These are phyloP conservation scores for Phytopythium mirpurense DNA, from an alignment of 352 stramenopile genomes.

Conservation along the genomic window DNA sequence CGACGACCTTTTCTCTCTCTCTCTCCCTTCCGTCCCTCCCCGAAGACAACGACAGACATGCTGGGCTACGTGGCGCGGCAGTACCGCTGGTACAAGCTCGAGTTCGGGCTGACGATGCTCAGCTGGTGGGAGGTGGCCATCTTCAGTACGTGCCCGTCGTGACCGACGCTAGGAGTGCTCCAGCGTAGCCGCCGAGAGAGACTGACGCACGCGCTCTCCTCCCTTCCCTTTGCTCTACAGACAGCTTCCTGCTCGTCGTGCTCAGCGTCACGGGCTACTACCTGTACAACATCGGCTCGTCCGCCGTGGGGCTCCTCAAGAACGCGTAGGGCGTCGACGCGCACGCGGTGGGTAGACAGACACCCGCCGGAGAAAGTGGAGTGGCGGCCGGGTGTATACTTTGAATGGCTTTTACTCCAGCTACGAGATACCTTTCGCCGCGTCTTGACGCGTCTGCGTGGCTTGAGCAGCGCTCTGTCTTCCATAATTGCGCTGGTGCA, in stretches of 20 bases:
- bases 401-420: background rate
- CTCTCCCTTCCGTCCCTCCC: background rate
- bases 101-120: conserved; percentile 83
- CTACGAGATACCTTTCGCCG: background rate
- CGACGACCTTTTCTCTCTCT: background rate
- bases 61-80: conserved; percentile 53
- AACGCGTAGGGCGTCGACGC: conserved; percentile 5
- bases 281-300: conserved; percentile 56
- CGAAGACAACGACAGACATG: conserved; percentile 28
- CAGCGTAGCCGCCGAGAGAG: background rate
- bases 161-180: background rate
- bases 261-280: conserved; percentile 73
- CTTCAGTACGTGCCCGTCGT: conserved; percentile 57
- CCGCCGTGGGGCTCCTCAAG: conserved; percentile 41
- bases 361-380: background rate
- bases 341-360: conserved; percentile 8
- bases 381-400: background rate
- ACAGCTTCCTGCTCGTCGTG: conserved; percentile 67
- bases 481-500: too few relatives aligned
- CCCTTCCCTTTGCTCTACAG: conserved; percentile 17
- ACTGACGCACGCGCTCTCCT: background rate
- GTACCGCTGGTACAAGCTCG: conserved; percentile 86
- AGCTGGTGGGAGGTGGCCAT: conserved; percentile 77
- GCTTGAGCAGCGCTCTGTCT: too few relatives aligned
- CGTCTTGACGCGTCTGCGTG: background rate